These are phyloP conservation scores for Cadophora luteo-olivacea DNA, from an alignment of 2,329 filamentous ascomycete species.

Conservation along the genomic window DNA sequence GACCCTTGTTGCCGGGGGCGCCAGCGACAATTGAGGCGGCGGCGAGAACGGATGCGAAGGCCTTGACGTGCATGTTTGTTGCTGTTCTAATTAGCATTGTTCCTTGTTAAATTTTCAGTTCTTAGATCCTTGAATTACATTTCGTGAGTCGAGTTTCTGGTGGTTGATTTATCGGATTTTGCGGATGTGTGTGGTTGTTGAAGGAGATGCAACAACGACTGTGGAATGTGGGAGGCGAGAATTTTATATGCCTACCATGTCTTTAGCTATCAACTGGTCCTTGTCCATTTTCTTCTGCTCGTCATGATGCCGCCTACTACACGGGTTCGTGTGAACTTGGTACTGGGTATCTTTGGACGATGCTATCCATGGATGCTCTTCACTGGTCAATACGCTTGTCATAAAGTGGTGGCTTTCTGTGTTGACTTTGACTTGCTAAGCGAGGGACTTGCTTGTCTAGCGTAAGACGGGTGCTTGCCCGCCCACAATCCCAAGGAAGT, in stretches of 20 bases:
- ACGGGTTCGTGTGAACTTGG: neutral
- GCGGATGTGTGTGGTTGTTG: too few relatives aligned
- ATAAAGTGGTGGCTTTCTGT: neutral
- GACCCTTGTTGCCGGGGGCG: neutral
- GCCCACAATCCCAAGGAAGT: too few relatives aligned
- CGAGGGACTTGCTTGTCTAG: neutral
- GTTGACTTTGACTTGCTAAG: neutral
- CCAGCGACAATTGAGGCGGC: neutral
- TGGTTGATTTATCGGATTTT: neutral
- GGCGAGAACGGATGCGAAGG: neutral
- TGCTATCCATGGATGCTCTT: neutral
- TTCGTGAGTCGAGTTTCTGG: neutral
- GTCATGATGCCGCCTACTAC: neutral
- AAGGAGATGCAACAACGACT: too few relatives aligned
- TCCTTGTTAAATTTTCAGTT: neutral
- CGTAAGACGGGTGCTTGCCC: neutral
- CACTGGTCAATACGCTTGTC: neutral
- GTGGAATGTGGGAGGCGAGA: too few relatives aligned
- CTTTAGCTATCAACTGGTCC: too few relatives aligned
- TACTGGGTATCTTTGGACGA: neutral
- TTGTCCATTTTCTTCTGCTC: neutral
- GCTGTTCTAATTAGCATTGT: neutral
- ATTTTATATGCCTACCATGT: too few relatives aligned
- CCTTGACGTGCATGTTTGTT: neutral
- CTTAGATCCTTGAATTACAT: neutral